Conservation (phyloP, 805 yeast species). For the Candida bentonensis region DNA sequence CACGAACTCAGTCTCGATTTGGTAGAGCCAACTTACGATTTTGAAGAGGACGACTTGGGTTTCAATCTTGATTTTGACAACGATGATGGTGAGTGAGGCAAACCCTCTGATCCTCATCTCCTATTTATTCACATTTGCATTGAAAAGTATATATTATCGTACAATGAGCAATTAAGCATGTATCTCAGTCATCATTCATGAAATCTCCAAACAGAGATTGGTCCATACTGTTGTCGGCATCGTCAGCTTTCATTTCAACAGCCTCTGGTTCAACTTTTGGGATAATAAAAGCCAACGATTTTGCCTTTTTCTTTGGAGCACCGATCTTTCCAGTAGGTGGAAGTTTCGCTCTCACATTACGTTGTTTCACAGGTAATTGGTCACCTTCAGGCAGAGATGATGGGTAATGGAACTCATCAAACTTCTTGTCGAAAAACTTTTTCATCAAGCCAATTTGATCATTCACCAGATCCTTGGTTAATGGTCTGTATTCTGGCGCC, state of each 20-base stretch:
- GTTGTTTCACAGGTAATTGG: slow-evolving; percentile 64
- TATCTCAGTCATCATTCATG: background rate
- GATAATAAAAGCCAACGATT: slow-evolving; percentile 13
- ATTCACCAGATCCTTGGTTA: slow-evolving; percentile 38
- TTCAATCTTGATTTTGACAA: too few species aligned
- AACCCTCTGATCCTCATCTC: background rate
- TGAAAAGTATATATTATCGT: background rate
- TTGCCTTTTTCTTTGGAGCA: slow-evolving; percentile 39
- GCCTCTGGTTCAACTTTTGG: slow-evolving; percentile 6
- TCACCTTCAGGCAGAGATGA: slow-evolving; percentile 56
- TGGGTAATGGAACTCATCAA: slow-evolving; percentile 15
- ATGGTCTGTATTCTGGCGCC: slow-evolving; percentile 34
- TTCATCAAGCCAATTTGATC: slow-evolving; percentile 43
- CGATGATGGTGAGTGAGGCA: too few species aligned
- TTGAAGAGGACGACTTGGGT: too few species aligned
- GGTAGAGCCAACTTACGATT: too few species aligned
- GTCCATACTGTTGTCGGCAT: slow-evolving; percentile 5
- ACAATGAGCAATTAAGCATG: background rate
- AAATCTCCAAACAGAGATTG: background rate
- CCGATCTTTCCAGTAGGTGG: slow-evolving; percentile 86
- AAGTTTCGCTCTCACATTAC: slow-evolving; percentile 60
- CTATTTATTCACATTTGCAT: background rate
- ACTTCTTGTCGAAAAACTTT: slow-evolving; percentile 32
- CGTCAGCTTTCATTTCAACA: slow-evolving; percentile 4
- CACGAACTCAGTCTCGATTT: too few species aligned